Conservation (phyloP, 2,329 filamentous ascomycete species). For the Arthrobotrys sinensis region DNA sequence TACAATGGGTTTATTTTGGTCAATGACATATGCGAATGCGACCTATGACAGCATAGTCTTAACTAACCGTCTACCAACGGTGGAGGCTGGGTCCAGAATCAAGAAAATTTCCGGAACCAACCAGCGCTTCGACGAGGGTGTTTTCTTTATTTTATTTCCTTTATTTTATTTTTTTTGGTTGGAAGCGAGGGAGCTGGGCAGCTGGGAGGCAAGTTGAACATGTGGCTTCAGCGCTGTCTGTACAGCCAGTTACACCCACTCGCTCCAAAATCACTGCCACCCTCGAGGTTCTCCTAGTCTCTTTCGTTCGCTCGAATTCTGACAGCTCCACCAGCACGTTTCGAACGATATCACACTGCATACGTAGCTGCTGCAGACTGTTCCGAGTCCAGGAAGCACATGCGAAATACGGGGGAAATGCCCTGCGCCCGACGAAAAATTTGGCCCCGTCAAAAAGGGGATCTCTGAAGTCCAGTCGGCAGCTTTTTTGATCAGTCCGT, state of each 20-base stretch:
- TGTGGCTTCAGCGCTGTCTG: conserved; percentile 33
- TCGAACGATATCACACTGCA: conserved; percentile 57
- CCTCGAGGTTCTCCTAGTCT: neutral
- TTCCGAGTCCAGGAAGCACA: conserved; percentile 50
- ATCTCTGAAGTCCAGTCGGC: conserved; percentile 1
- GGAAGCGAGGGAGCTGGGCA: conserved; percentile 8
- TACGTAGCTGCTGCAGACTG: conserved; percentile 47
- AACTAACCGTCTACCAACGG: conserved; percentile 2
- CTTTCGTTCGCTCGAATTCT: neutral
- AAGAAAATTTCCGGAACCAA: conserved; percentile 21
- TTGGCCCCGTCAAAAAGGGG: conserved; percentile 27
- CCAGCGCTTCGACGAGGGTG: conserved; percentile 29
- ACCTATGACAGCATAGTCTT: neutral
- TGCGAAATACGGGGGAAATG: conserved; percentile 54
- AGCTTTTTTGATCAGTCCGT: neutral
- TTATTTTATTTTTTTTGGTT: conserved; percentile 1
- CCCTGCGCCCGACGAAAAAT: conserved; percentile 42
- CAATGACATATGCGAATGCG: neutral
- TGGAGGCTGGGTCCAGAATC: conserved; percentile 15
- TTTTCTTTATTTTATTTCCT: neutral
- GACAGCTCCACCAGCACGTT: conserved; percentile 14
- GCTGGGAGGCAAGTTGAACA: conserved; percentile 24
- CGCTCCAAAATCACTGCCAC: no score
- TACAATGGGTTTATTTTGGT: no score
- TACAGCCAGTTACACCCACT: no score